Conservation (phyloP, 2,329 filamentous ascomycete species). For the Leptographium wingfieldii region DNA sequence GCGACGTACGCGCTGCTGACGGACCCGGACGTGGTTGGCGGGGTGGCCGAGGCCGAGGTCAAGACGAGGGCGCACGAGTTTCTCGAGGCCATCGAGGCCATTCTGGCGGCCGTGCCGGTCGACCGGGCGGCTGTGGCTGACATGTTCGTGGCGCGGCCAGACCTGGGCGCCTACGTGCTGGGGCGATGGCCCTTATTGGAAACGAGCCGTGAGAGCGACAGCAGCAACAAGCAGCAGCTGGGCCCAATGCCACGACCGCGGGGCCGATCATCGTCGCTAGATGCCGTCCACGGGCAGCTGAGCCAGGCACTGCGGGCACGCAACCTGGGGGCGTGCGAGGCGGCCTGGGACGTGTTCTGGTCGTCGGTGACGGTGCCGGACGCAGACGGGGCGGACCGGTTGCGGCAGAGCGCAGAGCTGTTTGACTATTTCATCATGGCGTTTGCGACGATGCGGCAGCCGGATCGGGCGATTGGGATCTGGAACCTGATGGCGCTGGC, state of each 20-base stretch:
- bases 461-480: conserved; percentile 18
- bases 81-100: conserved; percentile 13
- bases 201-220: not conserved
- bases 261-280: not conserved
- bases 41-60: conserved; percentile 6
- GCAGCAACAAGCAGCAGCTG: not conserved
- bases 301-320: conserved; percentile 17
- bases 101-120: conserved; percentile 10
- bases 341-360: conserved; percentile 19
- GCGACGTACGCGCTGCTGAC: conserved; percentile 26
- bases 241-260: not conserved
- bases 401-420: conserved; percentile 12
- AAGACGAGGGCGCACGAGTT: conserved; percentile 15
- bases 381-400: conserved; percentile 7
- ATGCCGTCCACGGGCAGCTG: conserved; percentile 15
- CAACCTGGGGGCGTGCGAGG: conserved; percentile 14
- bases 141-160: conserved; percentile 13
- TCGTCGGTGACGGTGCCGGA: conserved; percentile 12
- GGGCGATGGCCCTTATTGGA: conserved; percentile 6
- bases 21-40: conserved; percentile 16
- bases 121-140: conserved; percentile 8
- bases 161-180: conserved; percentile 13
- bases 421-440: conserved; percentile 25
- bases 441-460: conserved; percentile 19
- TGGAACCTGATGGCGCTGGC: conserved; percentile 31